Evolutionary conservation across 176 grass and related monocot species (phyloP).

Genomic region (Cenchrus americanus): DNA sequence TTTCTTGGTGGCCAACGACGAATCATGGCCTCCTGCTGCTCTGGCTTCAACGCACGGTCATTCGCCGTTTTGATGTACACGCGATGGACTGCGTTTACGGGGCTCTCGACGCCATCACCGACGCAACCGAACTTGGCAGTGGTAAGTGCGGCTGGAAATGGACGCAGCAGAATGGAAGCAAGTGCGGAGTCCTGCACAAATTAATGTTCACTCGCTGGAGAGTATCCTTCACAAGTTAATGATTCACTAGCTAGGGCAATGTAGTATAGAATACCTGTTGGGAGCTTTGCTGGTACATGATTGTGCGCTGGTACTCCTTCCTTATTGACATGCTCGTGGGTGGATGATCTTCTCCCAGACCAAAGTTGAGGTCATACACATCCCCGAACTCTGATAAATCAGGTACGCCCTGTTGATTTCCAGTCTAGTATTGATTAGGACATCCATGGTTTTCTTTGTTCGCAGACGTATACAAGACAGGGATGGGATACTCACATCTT

Average conservation of each 20-base stretch:
- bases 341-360: slow-evolving; percentile 25
- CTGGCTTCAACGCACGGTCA: slow-evolving; percentile 42
- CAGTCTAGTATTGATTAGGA: neutral
- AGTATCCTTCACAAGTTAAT: neutral
- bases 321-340: slow-evolving; percentile 41
- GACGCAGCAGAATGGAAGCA: slow-evolving; percentile 54
- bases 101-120: neutral
- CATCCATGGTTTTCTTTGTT: too few relatives aligned
- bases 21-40: slow-evolving; percentile 69
- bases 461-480: neutral
- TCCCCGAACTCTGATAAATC: slow-evolving; percentile 50
- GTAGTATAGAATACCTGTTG: neutral
- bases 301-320: slow-evolving; percentile 42
- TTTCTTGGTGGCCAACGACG: slow-evolving; percentile 44
- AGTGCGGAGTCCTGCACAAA: slow-evolving; percentile 46
- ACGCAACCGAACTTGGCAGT: slow-evolving; percentile 2
- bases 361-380: slow-evolving; percentile 41
- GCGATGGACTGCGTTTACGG: neutral
- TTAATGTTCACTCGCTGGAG: neutral
- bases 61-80: slow-evolving; percentile 50
- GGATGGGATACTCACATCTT: slow-evolving; percentile 35
- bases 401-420: slow-evolving; percentile 43
- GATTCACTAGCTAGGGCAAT: neutral
- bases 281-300: slow-evolving; percentile 45
- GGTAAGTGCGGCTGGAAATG: slow-evolving; percentile 30